Evolutionary conservation across 352 stramenopile genomes (phyloP), one percentile per base, ranked within the genome.

Genomic region (Globisporangium perplexum): DNA sequence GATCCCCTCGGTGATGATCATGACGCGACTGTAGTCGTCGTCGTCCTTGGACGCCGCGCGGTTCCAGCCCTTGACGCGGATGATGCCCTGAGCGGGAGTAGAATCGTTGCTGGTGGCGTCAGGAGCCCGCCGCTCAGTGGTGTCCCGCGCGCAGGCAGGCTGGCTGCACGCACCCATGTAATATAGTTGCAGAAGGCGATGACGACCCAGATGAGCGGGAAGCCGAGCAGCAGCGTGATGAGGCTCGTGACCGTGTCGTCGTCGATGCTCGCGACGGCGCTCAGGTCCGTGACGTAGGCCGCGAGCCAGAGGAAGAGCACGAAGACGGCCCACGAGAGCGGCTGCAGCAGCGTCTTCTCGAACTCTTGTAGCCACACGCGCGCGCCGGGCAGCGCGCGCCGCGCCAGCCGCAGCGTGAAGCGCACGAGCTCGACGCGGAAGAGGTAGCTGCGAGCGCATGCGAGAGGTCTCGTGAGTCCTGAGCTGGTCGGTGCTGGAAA

Each of bases 1-100:
- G 61, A 94, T 91, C 48, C 81, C 77, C 54, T 94, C 83, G 0
- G 81, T 90, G 57, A 94, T 79, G 66, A 94, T 92, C 83, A 94
- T 88, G 14, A 90, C 74, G 47, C 83, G 67, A 65, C 79, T 90
- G 55, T 90, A 90, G 64, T 92, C 81, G 64, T 94, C 81, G 45
- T 93, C 78, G 38, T 88, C 76, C 55, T 83, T 84, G 26, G 69
- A 76, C 17, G 78, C 71, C 10, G 72, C 52, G 20, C 77, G 68
- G 43, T 80, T 89, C 83, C 83, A 94, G n/a, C 83, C 83, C 53
- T 94, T 78, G 18, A 87, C 66, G 22, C 81, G 81, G 30, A 94
- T 72, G 33, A 94, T 90, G 1, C 78, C 81, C 75, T 86, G 50
- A 11, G 4, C n/a, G n/a, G 7, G n/a, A n/a, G n/a, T n/a, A n/a